Evolutionary conservation across 306 rosid genomes (phyloP), one percentile per base, ranked within the genome.

Genomic region (Quercus bicolor): DNA sequence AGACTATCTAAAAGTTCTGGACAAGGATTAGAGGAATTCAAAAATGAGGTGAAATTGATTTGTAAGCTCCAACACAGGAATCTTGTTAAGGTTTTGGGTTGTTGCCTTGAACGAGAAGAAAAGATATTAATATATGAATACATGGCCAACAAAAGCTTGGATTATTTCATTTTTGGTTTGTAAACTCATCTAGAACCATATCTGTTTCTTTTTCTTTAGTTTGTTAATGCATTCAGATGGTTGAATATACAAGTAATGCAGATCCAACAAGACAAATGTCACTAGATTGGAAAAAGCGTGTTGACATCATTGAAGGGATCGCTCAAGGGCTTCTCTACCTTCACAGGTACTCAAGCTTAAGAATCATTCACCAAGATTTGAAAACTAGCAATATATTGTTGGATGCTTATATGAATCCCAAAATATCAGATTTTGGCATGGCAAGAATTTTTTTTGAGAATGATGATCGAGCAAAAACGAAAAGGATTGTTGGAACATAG

Each of bases 11-110:
- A 68, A 79, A 20, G 24, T 29, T 84, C 78, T 40, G 48, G 80
- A 77, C 87, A 84, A 80, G 84, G 85, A 73, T 21, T 70, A 1
- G 71, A 37, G 77, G 87, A 80, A 79, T 80, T 77, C 53, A 77
- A 59, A 75, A 84, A 71, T 40, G 85, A 77, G 77, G 82, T 77
- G 56, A 55, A 59, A 37, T 56, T 84, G 1, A 80, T 84, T 48
- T 84, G 78, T 20, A 57, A 77, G 75, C 82, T 80, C 5, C 82
- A 84, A 68, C 84, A 77, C 54, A 74, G 84, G 78, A 80, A 74
- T 70, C 79, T 77, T 28, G 79, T 80, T 2, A 68, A 77, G 76
- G 76, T 80, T 83, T 29, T 84, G 70, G 82, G 84, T 2, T 84
- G 62, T 31, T 80, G 84, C 84, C 69, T 74, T 75, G 75, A 79